Conservation (phyloP, 2,329 filamentous ascomycete genomes). For the Ophiocordyceps camponoti-floridani region DNA sequence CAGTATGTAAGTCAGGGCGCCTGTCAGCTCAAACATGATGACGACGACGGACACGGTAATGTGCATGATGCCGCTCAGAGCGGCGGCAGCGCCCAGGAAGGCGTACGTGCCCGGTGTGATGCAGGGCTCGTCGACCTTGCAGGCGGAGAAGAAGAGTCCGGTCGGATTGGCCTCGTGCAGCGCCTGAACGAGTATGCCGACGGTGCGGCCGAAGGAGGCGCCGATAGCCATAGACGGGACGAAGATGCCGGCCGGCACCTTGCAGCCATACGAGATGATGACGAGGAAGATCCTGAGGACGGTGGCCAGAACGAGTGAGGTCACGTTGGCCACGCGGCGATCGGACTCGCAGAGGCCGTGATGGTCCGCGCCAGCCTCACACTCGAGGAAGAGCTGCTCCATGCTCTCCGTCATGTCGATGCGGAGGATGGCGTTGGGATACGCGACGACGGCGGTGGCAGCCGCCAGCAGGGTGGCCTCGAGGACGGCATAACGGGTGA, state of each 20-base stretch:
- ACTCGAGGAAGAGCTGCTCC: conserved; percentile 93
- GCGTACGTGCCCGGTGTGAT: conserved; percentile 97
- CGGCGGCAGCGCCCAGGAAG: conserved; percentile 80
- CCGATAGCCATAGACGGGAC: conserved; percentile 97
- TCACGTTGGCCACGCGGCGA: conserved; percentile 59
- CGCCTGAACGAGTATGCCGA: conserved; percentile 88
- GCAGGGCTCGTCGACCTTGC: conserved; percentile 79
- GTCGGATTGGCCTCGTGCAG: conserved; percentile 70
- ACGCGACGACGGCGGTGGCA: conserved; percentile 81
- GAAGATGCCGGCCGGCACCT: conserved; percentile 94
- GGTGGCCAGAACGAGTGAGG: conserved; percentile 64
- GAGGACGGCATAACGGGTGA: conserved; percentile 65
- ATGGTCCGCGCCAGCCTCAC: conserved; percentile 75
- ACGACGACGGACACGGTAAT: conserved; percentile 93
- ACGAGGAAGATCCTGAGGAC: conserved; percentile 67
- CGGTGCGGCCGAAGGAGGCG: conserved; percentile 77
- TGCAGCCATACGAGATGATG: conserved; percentile 93
- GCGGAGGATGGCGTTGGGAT: conserved; percentile 82
- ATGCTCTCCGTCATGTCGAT: conserved; percentile 99
- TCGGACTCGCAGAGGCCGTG: conserved; percentile 70
- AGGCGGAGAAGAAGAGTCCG: conserved; percentile 74
- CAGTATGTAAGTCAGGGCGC: conserved; percentile 90
- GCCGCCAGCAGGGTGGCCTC: conserved; percentile 74
- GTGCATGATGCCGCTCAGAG: conserved; percentile 93
- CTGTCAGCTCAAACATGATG: conserved; percentile 98